phyloP scores from a whole-genome alignment of 75 land plant genomes.

The Cunninghamia lanceolata region DNA sequence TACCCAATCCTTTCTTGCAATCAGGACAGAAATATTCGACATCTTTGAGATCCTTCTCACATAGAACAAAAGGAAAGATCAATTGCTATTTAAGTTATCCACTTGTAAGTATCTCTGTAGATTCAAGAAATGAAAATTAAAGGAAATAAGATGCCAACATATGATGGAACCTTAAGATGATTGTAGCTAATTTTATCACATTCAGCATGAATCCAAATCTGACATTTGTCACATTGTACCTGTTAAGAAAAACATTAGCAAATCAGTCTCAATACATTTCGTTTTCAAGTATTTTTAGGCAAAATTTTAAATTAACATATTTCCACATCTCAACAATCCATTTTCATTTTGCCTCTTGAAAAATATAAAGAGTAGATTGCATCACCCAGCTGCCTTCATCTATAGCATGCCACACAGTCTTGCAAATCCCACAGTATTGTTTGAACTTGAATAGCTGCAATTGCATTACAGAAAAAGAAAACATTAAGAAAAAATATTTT shows the following conservation, averaged over 20 bases:
- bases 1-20: constrained; percentile 57
- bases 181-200: constrained; percentile 82
- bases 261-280: background rate
- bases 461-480: background rate
- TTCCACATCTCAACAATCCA: background rate
- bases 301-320: background rate
- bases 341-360: background rate
- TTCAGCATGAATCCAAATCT: constrained; percentile 97
- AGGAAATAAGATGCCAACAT: background rate
- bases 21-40: constrained; percentile 69
- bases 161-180: constrained; percentile 62
- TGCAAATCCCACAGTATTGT: constrained; percentile 95
- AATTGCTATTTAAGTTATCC: background rate
- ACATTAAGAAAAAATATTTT: constrained; percentile 1
- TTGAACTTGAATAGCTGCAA: constrained; percentile 72
- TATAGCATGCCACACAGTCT: constrained; percentile 83
- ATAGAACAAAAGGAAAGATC: background rate
- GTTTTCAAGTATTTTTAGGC: background rate
- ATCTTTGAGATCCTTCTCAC: constrained; percentile 39
- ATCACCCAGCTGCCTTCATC: constrained; percentile 89
- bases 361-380: background rate
- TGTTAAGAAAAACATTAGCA: constrained; percentile 20
- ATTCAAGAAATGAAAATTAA: background rate
- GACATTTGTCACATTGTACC: constrained; percentile 88
- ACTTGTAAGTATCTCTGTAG: background rate